Percentiles rank a stretch among this genome's conserved stretches.
Conservation (phyloP, 2,329 filamentous ascomycete genomes). For the Trichophaea hybrida region DNA sequence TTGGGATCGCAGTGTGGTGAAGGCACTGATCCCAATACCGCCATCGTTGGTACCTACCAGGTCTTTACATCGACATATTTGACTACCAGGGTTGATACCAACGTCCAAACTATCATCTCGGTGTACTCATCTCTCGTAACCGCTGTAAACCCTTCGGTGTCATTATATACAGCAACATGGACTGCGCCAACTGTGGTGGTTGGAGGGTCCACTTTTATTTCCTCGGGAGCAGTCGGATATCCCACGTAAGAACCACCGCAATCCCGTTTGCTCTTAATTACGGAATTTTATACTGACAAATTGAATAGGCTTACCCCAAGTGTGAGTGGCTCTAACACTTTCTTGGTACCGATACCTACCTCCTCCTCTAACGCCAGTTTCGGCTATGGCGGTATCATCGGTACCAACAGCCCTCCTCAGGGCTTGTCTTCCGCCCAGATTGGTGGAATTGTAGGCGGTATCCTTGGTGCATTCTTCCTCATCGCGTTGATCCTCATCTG, state of each 20-base stretch:
- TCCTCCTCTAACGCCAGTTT: conserved; percentile 2
- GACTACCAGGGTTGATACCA: too few relatives aligned
- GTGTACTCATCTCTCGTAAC: too few relatives aligned
- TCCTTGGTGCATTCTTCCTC: conserved; percentile 22
- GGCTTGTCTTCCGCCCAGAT: conserved; percentile 22
- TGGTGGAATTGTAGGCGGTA: conserved; percentile 23
- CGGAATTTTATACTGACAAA: neutral
- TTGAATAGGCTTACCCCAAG: conserved; percentile 1
- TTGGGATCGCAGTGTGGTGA: neutral
- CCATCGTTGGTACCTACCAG: neutral
- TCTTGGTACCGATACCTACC: conserved; percentile 14
- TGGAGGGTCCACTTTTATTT: too few relatives aligned
- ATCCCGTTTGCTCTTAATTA: neutral
- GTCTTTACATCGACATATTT: too few relatives aligned
- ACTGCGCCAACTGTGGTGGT: too few relatives aligned
- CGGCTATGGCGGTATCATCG: conserved; percentile 17
- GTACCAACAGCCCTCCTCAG: conserved; percentile 1
- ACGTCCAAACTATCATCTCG: too few relatives aligned
- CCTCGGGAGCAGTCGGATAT: neutral
- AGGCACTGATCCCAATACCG: neutral
- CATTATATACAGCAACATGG: too few relatives aligned
- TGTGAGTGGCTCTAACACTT: conserved; percentile 20
- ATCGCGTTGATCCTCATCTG: conserved; percentile 21
- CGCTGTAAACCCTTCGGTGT: too few relatives aligned
- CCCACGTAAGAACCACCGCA: neutral